Base-by-base conservation (phyloP, 2,329 filamentous ascomycete genomes). In the Cercospora beticola region DNA sequence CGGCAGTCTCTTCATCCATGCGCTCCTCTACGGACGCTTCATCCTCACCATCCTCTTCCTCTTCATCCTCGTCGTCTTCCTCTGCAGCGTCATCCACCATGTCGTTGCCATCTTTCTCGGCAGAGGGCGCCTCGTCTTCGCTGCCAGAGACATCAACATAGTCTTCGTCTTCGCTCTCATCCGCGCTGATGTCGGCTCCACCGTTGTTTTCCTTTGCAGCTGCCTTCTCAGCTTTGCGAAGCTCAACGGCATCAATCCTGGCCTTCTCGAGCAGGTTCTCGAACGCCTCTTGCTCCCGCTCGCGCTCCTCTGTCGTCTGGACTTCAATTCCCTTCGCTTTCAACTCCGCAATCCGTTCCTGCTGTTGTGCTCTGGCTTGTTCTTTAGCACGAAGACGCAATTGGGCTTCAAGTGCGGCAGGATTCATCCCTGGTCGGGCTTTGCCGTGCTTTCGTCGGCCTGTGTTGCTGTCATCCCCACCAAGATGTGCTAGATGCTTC, bases 241-340 rank as follows among this genome's bases (percentile, higher is more conserved):
- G 89, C 73, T 91, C 89, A 56, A 91, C 87, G 1, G 90, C 94
- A 77, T 98, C 92, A 70, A 89, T 85, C 67, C 93, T 86, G 21
- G 94, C 94, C 75, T 90, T 93, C 59, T 94, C 90, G 28, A 98
- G 87, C 69, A 98, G 86, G 75, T 97, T 91, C 74, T 98, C 95
- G 12, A 97, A 88, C 68, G 94, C 89, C 67, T 91, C 89, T 79
- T 93, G 88, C 77, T 97, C 91, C 36, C 88, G 87, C 76, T 94
- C 91, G 21, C 92, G 88, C 78, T 99, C 94, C 79, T 97, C 94
- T 2, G 90, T 88, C 0, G 92, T 97, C 78, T 94, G 90, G 18
- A 98, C 84, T 26, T 90, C 83, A 28, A 97, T 86, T 7, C 95
- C 95, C 79, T 91, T 93, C 10, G 90, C 89, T 75, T 87, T 89